phyloP scores from a whole-genome alignment of 805 yeast genomes.

The Sungouiozyma ichnusensis region DNA sequence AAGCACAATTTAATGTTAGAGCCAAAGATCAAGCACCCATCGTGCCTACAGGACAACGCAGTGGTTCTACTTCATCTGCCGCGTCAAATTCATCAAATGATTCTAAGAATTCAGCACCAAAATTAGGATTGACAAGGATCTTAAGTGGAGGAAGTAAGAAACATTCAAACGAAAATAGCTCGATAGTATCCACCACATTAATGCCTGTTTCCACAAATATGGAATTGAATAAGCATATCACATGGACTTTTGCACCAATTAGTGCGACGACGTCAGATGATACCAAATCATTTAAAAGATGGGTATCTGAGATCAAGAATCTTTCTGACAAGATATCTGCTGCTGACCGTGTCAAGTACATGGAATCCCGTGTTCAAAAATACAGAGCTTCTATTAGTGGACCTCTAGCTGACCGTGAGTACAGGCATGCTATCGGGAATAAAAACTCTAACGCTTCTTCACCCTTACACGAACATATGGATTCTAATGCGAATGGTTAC shows the following conservation, averaged over 20 bases:
- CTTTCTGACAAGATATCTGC: slow-evolving; percentile 38
- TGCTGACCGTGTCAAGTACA: slow-evolving; percentile 38
- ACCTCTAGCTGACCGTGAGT: neutral
- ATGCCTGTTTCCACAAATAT: neutral
- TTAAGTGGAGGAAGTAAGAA: neutral
- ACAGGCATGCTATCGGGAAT: neutral
- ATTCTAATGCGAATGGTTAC: neutral
- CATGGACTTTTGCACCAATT: neutral
- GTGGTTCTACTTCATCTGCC: neutral
- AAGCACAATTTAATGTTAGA: neutral
- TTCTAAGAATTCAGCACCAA: neutral
- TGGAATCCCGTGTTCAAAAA: slow-evolving; percentile 10
- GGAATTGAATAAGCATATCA: neutral
- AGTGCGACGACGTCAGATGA: slow-evolving; percentile 30
- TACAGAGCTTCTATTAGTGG: neutral
- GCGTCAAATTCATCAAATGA: neutral
- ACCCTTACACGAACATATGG: neutral
- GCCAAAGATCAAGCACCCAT: neutral
- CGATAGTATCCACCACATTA: neutral
- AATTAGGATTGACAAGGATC: neutral
- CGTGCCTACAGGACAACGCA: neutral
- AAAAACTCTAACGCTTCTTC: neutral
- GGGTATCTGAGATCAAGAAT: slow-evolving; percentile 46
- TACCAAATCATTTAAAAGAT: slow-evolving; percentile 34
- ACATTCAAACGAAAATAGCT: neutral